Evolutionary conservation across 2,329 filamentous ascomycete species (phyloP), one percentile per base, ranked within the genome.

Genomic region (Lasiodiplodia citricola): DNA sequence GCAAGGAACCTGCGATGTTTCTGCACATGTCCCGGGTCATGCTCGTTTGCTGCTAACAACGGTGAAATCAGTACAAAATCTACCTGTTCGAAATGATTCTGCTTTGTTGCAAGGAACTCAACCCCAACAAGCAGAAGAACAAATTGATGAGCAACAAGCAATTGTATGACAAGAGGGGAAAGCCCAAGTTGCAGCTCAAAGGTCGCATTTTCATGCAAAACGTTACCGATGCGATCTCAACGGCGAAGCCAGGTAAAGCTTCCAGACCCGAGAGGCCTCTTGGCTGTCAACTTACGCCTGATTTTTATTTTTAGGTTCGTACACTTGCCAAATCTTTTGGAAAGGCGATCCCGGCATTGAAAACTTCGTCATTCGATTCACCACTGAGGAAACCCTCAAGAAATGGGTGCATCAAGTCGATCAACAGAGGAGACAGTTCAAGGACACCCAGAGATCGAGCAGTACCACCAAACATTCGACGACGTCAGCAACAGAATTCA

Each of bases 201-300:
- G 96, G 96, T 50, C 90, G 96, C 64, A 99, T 99, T 75, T 98
- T 97, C 82, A 98, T 99, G 94, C 94, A 94, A 73, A 99, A 99
- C 76, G 95, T 99, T 67, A 98, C 94, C 50, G 93, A 97, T 79
- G 91, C 97, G n/a, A 85, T 97, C 52, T 94, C 92, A 21, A 85
- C 96, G 70, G 90, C 91, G 62, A 97, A 94, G 80, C 92, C 93
- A 80, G 94, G 94, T 96, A 87, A 77, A 87, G 77, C n/a, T 31
- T 47, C 11, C 44, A 14, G 14, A 3, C 21, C n/a, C 38, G 23
- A n/a, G 7, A 44, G 28, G 41, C n/a, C 44, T 7, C 28, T 10
- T 47, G 6, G n/a, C 58, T 13, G 50, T 58, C 14, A 31, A 23
- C 55, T 67, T 54, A 67, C 18, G 52, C 47, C 1, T 21, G 31